Base-by-base conservation (phyloP, 768 basidiomycete genomes). In the Brasilioporus rufonigricans region DNA sequence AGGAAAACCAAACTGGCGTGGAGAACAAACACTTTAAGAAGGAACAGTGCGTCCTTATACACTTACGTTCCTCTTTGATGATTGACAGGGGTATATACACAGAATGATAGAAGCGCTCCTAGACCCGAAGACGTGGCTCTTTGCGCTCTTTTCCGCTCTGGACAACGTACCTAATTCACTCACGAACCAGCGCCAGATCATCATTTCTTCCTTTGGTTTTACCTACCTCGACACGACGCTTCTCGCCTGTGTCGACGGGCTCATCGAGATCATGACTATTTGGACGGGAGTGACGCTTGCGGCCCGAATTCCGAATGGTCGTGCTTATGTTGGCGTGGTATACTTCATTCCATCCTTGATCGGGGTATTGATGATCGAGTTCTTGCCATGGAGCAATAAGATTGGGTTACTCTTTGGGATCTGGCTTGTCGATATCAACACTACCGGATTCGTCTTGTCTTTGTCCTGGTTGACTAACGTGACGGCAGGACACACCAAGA, bases 21-120 rank as follows among this genome's bases (percentile, higher is more conserved):
- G 89, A 91, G 70, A 91, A 89, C 65, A 92, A 91, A 62, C 78
- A 77, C 49, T 91, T 88, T 73, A 91, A 91, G 73, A 81, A 76
- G 50, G 85, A 89, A 35, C 89, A 91, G 88, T 89, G 52, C 58
- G 86, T 77, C 11, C 21, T 32, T 1, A 26, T 19, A 2, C 14
- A 14, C n/a, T 36, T 5, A 10, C 11, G 12, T 32, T 14, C 40
- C 5, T 35, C 29, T 19, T 44, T 18, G 36, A 12, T 11, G 1
- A 19, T 19, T 55, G 27, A 59, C 13, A 18, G 3, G 9, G 11
- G 14, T 4, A 44, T 19, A n/a, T n/a, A n/a, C 6, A 7, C 62
- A 88, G 86, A 67, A 78, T 90, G 76, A 77, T 81, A 21, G 88
- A 90, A 64, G 83, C 87, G 0, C 71, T 89, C 5, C 56, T 65